Evolutionary conservation across 2,329 filamentous ascomycete genomes (phyloP), one percentile per base, ranked within the genome.

Genomic region (Magnaporthales sp.): DNA sequence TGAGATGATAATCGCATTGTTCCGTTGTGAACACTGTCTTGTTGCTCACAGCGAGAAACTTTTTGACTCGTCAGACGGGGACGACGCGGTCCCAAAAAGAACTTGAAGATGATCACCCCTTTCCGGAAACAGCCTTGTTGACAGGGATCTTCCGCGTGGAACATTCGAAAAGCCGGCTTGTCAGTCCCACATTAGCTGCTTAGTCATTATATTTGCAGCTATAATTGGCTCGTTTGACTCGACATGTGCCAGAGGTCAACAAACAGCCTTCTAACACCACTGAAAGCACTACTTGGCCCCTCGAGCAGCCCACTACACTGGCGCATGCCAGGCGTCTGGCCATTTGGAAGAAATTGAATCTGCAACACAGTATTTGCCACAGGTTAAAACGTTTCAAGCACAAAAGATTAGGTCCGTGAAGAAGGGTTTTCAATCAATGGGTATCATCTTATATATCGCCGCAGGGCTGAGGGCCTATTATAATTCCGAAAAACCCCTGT

Each of bases 81-180:
- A 58, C n/a, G 22, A 58, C 54, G 54, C 54, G 54, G n/a, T 58
- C 54, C 24, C n/a, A 58, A 58, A 54, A 56, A 22, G 54, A 26
- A 58, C 54, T 26, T 58, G 54, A 26, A 58, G 24, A 58, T 22
- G 24, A 58, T 26, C 54, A 13, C 24, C 54, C 38, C 54, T 58
- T 58, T 58, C 54, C 54, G 54, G 54, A 58, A 58, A 58, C 54
- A 58, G 54, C 54, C 54, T 58, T 58, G 54, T 26, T 46, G 54
- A 58, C 54, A 58, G 22, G 54, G 54, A 26, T 58, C 22, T 58
- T 26, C 9, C 54, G 54, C 54, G 54, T 58, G 54, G 54, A 58
- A 58, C 24, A 26, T 58, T 58, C 54, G n/a, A 58, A 58, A 58
- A 58, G 54, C 54, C 24, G 54, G 54, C n/a, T 58, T 26, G 54